Evolutionary conservation across 768 basidiomycete genomes (phyloP).

Genomic region (Leccinum barrowsii): DNA sequence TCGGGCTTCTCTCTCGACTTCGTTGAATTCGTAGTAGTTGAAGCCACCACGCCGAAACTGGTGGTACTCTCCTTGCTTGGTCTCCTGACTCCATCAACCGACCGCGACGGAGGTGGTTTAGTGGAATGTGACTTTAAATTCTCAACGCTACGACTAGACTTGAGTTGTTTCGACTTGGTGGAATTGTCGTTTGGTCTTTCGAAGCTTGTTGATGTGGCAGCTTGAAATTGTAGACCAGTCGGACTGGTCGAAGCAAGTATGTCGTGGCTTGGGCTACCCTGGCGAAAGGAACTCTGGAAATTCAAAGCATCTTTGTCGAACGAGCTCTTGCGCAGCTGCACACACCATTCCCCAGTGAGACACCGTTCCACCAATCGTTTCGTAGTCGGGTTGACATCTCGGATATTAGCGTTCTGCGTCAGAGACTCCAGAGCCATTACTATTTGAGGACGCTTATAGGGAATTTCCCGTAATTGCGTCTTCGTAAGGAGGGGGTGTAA

Average conservation of each 20-base stretch:
- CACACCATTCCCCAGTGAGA: conserved; percentile 83
- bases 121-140: conserved; percentile 38
- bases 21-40: conserved; percentile 15
- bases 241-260: conserved; percentile 38
- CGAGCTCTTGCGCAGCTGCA: conserved; percentile 51
- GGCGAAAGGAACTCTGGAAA: conserved; percentile 29
- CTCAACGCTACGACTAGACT: conserved; percentile 67
- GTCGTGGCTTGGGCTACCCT: conserved; percentile 45
- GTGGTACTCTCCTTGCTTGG: conserved; percentile 38
- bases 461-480: conserved; percentile 79
- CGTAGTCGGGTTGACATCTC: conserved; percentile 84
- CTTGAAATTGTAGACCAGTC: conserved; percentile 3
- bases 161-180: conserved; percentile 45
- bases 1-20: conserved; percentile 26
- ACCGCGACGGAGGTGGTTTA: conserved; percentile 30
- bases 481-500: conserved; percentile 92
- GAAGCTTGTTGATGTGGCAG: neutral
- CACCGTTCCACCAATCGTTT: conserved; percentile 90
- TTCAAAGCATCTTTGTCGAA: conserved; percentile 26
- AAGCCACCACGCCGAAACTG: conserved; percentile 29
- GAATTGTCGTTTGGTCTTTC: conserved; percentile 20
- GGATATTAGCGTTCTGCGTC: conserved; percentile 66
- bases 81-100: conserved; percentile 37
- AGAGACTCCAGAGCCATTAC: conserved; percentile 78
- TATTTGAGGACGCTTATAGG: conserved; percentile 92